Evolutionary conservation across 768 basidiomycete species (phyloP).

Genomic region (Suillus discolor): DNA sequence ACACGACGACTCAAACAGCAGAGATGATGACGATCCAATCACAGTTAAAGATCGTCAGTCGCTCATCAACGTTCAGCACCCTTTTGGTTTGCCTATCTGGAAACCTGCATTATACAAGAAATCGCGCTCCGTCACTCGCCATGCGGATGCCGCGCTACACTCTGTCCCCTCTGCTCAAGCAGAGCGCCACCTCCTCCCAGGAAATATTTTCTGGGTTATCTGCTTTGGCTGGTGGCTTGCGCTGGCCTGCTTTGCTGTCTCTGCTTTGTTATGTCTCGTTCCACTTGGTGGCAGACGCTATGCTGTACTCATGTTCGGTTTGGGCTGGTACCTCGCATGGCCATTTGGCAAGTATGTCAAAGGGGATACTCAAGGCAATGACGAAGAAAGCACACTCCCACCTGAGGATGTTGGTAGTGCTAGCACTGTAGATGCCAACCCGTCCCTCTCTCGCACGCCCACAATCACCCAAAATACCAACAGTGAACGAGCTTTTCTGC

Average conservation of each 20-base stretch:
- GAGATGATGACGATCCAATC: slow-evolving; percentile 77
- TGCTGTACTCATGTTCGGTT: slow-evolving; percentile 82
- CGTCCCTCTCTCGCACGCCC: slow-evolving; percentile 44
- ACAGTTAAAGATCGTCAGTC: slow-evolving; percentile 96
- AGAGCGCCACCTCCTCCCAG: slow-evolving; percentile 89
- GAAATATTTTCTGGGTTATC: slow-evolving; percentile 91
- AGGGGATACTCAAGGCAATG: slow-evolving; percentile 58
- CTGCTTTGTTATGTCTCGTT: slow-evolving; percentile 67
- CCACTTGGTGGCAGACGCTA: slow-evolving; percentile 86
- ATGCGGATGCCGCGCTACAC: slow-evolving; percentile 94
- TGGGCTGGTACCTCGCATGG: slow-evolving; percentile 97
- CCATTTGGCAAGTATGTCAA: slow-evolving; percentile 99
- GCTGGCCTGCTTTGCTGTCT: slow-evolving; percentile 64
- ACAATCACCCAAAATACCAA: slow-evolving; percentile 52
- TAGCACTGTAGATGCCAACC: slow-evolving; percentile 28
- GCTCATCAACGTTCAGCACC: slow-evolving; percentile 98
- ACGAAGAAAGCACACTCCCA: slow-evolving; percentile 37
- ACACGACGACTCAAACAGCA: slow-evolving; percentile 6
- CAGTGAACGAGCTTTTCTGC: slow-evolving; percentile 40
- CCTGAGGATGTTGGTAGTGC: slow-evolving; percentile 36
- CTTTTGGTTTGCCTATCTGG: slow-evolving; percentile 99
- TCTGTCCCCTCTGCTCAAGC: slow-evolving; percentile 90
- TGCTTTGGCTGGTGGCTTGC: slow-evolving; percentile 95
- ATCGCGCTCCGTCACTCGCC: slow-evolving; percentile 91
- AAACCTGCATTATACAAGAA: slow-evolving; percentile 99